These are phyloP conservation scores for Leccinum variicolor DNA, from an alignment of 768 basidiomycete genomes.

Conservation along the genomic window DNA sequence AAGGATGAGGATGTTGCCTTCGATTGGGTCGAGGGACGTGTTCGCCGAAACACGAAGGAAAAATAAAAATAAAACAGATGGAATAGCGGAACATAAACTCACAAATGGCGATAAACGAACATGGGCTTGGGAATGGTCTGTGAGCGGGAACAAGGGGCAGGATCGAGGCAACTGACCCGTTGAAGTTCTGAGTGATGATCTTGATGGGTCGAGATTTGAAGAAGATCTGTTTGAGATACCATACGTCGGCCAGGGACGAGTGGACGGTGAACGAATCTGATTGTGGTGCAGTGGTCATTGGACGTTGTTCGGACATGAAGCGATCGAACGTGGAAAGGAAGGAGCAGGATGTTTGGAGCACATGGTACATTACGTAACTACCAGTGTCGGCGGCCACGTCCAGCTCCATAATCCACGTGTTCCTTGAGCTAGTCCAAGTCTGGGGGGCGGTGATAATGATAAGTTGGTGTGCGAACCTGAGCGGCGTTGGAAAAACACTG, in stretches of 20 bases:
- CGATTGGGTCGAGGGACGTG: too few relatives aligned
- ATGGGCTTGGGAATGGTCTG: slow-evolving; percentile 54
- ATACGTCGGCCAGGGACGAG: slow-evolving; percentile 50
- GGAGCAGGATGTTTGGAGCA: not conserved
- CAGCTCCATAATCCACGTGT: not conserved
- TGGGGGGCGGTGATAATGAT: not conserved
- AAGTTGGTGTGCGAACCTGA: not conserved
- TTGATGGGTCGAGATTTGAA: slow-evolving; percentile 47
- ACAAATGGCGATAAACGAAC: slow-evolving; percentile 91
- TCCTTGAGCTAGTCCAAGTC: not conserved
- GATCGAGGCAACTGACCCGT: slow-evolving; percentile 52
- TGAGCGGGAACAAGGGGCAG: not conserved
- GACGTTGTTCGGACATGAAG: slow-evolving; percentile 17
- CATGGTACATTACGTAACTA: not conserved
- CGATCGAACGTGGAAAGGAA: not conserved
- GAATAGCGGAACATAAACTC: slow-evolving; percentile 3
- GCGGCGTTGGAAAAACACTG: not conserved
- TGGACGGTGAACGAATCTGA: slow-evolving; percentile 14
- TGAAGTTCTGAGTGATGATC: slow-evolving; percentile 81
- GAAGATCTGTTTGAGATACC: slow-evolving; percentile 69
- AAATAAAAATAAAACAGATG: not conserved
- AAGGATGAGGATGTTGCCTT: slow-evolving; percentile 86
- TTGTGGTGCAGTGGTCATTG: not conserved
- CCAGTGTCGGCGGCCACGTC: not conserved
- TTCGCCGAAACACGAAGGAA: too few relatives aligned